Percentiles rank a stretch among this genome's conserved stretches.
phyloP scores from a whole-genome alignment of 1,139 yeast genomes.

The Blastobotrys petasosporus region DNA sequence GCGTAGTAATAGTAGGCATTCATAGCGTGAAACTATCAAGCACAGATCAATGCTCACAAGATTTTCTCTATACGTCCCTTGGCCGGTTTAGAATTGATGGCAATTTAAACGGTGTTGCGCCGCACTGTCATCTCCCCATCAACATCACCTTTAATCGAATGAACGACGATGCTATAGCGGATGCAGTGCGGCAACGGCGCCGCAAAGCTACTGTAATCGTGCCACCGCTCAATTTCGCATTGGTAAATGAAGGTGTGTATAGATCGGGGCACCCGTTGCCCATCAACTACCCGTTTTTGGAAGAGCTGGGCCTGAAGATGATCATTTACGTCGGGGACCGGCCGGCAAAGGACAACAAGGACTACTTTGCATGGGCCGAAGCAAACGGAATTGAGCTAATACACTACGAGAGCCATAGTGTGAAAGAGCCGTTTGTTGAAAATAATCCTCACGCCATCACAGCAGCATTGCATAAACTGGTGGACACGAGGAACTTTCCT shows the following conservation, averaged over 20 bases:
- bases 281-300: slow-evolving; percentile 70
- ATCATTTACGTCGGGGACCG: slow-evolving; percentile 67
- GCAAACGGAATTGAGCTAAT: slow-evolving; percentile 52
- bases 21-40: no score
- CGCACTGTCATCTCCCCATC: no score
- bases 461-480: slow-evolving; percentile 55
- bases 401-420: slow-evolving; percentile 59
- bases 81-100: no score
- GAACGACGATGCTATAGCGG: no score
- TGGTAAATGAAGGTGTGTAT: slow-evolving; percentile 81
- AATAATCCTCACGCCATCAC: slow-evolving; percentile 54
- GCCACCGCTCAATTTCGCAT: slow-evolving; percentile 87
- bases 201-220: slow-evolving; percentile 33
- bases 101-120: no score
- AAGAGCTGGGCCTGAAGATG: slow-evolving; percentile 64
- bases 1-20: no score
- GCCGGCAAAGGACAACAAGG: slow-evolving; percentile 49
- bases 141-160: no score
- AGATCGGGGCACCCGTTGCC: slow-evolving; percentile 93
- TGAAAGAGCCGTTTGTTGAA: slow-evolving; percentile 66
- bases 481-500: slow-evolving; percentile 74
- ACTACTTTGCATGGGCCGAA: slow-evolving; percentile 61
- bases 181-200: no score
- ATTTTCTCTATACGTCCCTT: no score
- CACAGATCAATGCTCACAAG: no score